A percentile compares a stretch with the other conserved stretches of the same genome.
Evolutionary conservation across 176 grass and related monocot genomes (phyloP).

Genomic region (Lolium rigidum): DNA sequence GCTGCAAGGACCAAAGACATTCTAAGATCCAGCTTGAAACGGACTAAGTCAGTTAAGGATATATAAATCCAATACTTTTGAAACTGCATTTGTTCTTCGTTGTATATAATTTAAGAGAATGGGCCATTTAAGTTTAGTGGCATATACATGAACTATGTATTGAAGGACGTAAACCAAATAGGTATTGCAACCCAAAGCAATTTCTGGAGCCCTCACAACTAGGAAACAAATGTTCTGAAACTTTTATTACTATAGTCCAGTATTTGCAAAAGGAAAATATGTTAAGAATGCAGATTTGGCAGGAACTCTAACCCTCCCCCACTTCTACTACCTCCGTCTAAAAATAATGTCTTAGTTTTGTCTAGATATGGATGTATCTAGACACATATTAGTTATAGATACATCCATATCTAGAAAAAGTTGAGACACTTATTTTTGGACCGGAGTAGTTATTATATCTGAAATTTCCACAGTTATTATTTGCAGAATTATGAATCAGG

Average conservation of each 20-base stretch:
- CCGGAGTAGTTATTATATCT: neutral
- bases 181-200: neutral
- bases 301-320: neutral
- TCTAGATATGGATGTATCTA: too few relatives aligned
- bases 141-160: neutral
- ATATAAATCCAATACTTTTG: neutral
- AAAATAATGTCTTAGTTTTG: too few relatives aligned
- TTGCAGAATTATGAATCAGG: neutral
- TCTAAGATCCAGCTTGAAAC: constrained; percentile 3
- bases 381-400: too few relatives aligned
- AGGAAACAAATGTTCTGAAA: neutral
- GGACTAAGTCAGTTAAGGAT: neutral
- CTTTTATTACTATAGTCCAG: too few relatives aligned
- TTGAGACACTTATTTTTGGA: too few relatives aligned
- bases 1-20: too few relatives aligned
- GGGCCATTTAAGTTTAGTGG: neutral
- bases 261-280: neutral
- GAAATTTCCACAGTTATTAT: neutral
- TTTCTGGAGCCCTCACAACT: neutral
- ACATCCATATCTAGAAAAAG: too few relatives aligned
- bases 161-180: neutral
- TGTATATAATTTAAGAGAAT: neutral
- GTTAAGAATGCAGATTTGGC: neutral
- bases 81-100: constrained; percentile 2
- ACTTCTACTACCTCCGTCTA: too few relatives aligned